Evolutionary conservation across 306 rosid species (phyloP).

Genomic region (Fragaria vesca): DNA sequence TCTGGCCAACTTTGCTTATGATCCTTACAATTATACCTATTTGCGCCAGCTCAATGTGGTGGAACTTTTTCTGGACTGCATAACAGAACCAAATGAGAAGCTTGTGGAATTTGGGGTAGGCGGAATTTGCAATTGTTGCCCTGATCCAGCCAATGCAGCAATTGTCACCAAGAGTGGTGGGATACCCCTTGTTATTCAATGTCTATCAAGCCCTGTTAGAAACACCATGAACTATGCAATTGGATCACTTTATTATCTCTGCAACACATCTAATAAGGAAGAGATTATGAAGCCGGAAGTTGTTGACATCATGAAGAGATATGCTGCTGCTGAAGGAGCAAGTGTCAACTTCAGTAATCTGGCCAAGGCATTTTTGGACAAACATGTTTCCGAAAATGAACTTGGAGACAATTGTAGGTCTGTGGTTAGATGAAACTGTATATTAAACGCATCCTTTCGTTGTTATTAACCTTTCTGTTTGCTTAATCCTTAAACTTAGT

Average conservation of each 20-base stretch:
- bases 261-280: slow-evolving; percentile 54
- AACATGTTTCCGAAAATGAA: slow-evolving; percentile 43
- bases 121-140: slow-evolving; percentile 87
- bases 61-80: slow-evolving; percentile 89
- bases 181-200: slow-evolving; percentile 71
- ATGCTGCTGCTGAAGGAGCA: slow-evolving; percentile 67
- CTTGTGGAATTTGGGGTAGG: slow-evolving; percentile 86
- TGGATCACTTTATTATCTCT: slow-evolving; percentile 70
- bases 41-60: slow-evolving; percentile 86
- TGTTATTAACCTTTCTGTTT: neutral
- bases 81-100: slow-evolving; percentile 83
- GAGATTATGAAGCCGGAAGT: slow-evolving; percentile 87
- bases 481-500: neutral
- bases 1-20: slow-evolving; percentile 91
- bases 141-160: slow-evolving; percentile 63
- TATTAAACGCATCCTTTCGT: neutral
- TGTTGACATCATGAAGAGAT: slow-evolving; percentile 66
- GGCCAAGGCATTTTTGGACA: slow-evolving; percentile 77
- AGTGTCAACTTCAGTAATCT: slow-evolving; percentile 76
- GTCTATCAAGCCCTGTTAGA: slow-evolving; percentile 84
- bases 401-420: slow-evolving; percentile 1
- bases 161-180: slow-evolving; percentile 54
- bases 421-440: neutral
- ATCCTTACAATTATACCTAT: slow-evolving; percentile 78
- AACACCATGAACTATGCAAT: slow-evolving; percentile 87